phyloP scores from a whole-genome alignment of 371 early-diverging fungal species.

The Mortierella sp. region DNA sequence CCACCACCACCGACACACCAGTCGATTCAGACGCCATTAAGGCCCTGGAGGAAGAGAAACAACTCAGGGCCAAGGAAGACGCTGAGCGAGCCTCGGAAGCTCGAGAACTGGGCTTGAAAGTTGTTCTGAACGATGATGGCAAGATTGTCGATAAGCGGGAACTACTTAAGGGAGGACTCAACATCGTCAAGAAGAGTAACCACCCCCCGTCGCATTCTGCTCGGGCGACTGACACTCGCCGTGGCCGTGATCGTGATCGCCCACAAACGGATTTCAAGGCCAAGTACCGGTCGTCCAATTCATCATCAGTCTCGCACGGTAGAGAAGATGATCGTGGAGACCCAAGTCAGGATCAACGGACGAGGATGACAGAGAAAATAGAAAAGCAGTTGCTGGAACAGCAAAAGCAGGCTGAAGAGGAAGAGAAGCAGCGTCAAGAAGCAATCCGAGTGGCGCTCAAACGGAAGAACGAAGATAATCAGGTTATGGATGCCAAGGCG shows the following conservation, averaged over 20 bases:
- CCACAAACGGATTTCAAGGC: constrained; percentile 33
- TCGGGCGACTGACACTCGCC: constrained; percentile 42
- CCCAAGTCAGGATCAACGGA: constrained; percentile 57
- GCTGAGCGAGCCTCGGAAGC: constrained; percentile 50
- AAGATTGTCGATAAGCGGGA: constrained; percentile 86
- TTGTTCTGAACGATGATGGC: constrained; percentile 76
- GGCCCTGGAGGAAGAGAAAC: constrained; percentile 56
- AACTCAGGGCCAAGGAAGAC: constrained; percentile 39
- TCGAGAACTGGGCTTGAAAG: constrained; percentile 59
- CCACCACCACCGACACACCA: neutral
- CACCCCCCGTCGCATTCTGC: constrained; percentile 48
- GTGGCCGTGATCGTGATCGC: constrained; percentile 27
- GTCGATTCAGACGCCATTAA: constrained; percentile 36
- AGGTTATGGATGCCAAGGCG: constrained; percentile 79
- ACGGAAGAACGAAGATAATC: constrained; percentile 74
- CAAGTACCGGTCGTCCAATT: constrained; percentile 21
- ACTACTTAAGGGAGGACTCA: constrained; percentile 81
- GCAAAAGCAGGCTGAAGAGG: constrained; percentile 59
- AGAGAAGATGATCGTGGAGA: constrained; percentile 44
- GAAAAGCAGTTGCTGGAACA: constrained; percentile 61
- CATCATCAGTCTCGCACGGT: constrained; percentile 13
- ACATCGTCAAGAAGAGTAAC: constrained; percentile 58
- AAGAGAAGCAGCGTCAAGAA: constrained; percentile 63
- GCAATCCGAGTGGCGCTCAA: constrained; percentile 64
- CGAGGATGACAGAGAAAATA: constrained; percentile 61